phyloP scores from a whole-genome alignment of 202 grass and related monocot genomes.

The Bolboschoenoplectus hybrid region DNA sequence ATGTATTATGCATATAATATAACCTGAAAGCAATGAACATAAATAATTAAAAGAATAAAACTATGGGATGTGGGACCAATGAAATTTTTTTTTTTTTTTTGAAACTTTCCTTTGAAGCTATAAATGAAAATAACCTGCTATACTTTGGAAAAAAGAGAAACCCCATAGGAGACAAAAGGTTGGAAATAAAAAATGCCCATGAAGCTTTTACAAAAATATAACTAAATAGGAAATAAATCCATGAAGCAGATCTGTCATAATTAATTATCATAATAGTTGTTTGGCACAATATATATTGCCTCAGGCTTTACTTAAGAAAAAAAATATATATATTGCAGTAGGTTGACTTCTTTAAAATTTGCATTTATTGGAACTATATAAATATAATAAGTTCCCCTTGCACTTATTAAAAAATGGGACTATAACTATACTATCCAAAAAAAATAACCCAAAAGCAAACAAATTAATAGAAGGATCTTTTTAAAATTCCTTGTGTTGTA shows the following conservation, averaged over 20 bases:
- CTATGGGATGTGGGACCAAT: background rate
- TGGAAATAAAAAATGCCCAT: background rate
- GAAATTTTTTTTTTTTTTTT: background rate
- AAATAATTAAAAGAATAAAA: background rate
- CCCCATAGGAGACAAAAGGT: background rate
- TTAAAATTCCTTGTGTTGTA: background rate
- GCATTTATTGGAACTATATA: background rate
- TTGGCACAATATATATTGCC: background rate
- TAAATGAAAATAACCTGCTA: background rate
- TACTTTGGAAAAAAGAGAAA: background rate
- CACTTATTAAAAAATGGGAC: background rate
- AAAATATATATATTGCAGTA: background rate
- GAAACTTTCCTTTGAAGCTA: background rate
- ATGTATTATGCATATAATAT: background rate
- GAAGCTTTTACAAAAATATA: too few species aligned
- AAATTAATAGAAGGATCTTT: background rate
- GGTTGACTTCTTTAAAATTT: background rate
- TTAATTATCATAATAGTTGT: background rate
- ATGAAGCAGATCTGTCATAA: too few species aligned
- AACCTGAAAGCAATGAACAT: constrained; percentile 10
- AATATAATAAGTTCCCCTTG: constrained; percentile 2
- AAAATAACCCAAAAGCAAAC: background rate
- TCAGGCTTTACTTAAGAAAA: too few species aligned
- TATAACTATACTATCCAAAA: background rate
- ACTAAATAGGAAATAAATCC: too few species aligned